Evolutionary conservation across 1,139 yeast genomes (phyloP), one percentile per base, ranked within the genome.

Genomic region (Scheffersomyces lignicola): DNA sequence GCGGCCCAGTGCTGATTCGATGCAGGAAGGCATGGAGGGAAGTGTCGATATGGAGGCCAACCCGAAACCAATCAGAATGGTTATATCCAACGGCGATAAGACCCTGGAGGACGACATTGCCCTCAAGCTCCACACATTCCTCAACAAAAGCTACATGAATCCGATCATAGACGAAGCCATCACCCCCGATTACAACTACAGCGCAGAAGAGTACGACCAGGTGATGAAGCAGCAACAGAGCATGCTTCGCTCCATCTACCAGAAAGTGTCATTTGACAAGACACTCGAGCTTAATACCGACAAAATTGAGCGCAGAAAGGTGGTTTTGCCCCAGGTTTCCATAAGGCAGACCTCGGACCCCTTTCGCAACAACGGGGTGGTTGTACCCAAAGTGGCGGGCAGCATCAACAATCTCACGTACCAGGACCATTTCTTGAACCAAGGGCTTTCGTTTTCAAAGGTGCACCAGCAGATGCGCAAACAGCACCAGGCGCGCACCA

Each of bases 341-440:
- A 60, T 63, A 24, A 59, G 69, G 10, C 63, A 69, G 31, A 62
- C 59, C 5, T 54, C 69, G 11, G 74, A 72, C 30, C 71, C 74
- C 3, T 65, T 60, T 39, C 62, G 73, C 38, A 49, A 52, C 4
- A 61, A 64, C 2, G 65, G 68, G 44, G 54, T 64, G 3, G 60
- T 73, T 53, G 48, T 59, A 29, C 67, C 77, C 22, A 60, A 65
- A 38, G 47, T 60, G 3, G 71, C 63, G 37, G 74, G 73, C n/a
- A 50, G 63, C 1, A 43, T 54, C 4, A 59, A 71, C 26, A 65
- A 71, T 27, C 66, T 73, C 9, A 76, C 89, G 0, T 83, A 78
- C 50, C 76, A 75, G 31, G 96, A 90, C 49, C 82, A 85, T 56
- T 62, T 94, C 26, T 56, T 87, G 0, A 72, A 80, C 1, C 98